A percentile compares a stretch with the other conserved stretches of the same genome.
These are phyloP conservation scores for Cordia subcordata DNA, from an alignment of 257 asterid species.

Conservation along the genomic window DNA sequence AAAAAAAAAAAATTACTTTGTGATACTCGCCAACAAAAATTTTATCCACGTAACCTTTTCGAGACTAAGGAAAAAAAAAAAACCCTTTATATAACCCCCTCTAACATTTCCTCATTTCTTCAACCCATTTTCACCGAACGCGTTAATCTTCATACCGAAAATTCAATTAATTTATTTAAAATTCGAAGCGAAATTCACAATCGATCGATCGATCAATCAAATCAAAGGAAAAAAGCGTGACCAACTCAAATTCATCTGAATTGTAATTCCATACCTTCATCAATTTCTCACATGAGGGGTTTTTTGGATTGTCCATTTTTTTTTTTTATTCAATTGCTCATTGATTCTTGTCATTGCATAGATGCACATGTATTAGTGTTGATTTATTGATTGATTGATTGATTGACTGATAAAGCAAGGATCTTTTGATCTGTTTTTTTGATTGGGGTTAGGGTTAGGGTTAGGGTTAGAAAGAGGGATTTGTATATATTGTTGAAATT, in stretches of 20 bases:
- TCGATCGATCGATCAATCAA: conserved; percentile 11
- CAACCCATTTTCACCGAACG: conserved; percentile 6
- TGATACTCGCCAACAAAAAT: no score
- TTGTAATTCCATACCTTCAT: conserved; percentile 29
- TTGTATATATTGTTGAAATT: not conserved
- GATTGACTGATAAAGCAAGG: conserved; percentile 11
- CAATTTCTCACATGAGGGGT: conserved; percentile 11
- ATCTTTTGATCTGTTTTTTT: conserved; percentile 17
- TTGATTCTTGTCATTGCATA: not conserved
- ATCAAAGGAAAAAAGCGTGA: conserved; percentile 22
- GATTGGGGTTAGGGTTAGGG: conserved; percentile 6
- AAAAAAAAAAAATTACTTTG: no score
- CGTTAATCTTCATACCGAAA: conserved; percentile 6
- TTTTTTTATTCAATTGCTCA: not conserved
- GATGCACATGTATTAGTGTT: not conserved
- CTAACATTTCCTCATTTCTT: conserved; percentile 11
- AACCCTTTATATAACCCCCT: no score
- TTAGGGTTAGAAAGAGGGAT: conserved; percentile 2
- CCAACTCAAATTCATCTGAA: conserved; percentile 19
- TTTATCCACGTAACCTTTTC: no score
- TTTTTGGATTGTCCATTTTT: not conserved
- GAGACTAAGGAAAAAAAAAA: no score
- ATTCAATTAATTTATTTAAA: conserved; percentile 4
- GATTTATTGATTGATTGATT: conserved; percentile 13
- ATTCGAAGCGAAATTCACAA: conserved; percentile 19